These are phyloP conservation scores for Pachysolen tannophilus DNA, from an alignment of 805 yeast genomes.

Conservation along the genomic window DNA sequence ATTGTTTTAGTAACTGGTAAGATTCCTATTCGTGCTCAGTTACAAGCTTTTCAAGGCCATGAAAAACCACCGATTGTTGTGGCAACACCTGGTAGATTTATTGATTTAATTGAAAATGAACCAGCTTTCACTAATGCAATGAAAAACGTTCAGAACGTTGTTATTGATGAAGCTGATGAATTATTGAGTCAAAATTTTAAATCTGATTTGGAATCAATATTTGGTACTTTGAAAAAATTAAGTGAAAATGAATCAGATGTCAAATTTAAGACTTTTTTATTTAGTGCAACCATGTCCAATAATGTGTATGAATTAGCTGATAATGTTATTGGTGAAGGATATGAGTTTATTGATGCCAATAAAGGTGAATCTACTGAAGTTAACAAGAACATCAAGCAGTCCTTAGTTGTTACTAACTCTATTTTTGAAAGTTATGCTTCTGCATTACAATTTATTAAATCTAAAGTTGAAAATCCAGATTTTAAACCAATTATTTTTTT, in stretches of 20 bases:
- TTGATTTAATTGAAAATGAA: conserved; percentile 47
- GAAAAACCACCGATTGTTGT: conserved; percentile 56
- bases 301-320: conserved; percentile 61
- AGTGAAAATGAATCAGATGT: conserved; percentile 21
- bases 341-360: conserved; percentile 62
- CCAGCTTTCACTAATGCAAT: conserved; percentile 38
- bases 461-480: conserved; percentile 23
- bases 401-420: conserved; percentile 43
- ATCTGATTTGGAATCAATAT: conserved; percentile 52
- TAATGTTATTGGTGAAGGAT: conserved; percentile 42
- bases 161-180: conserved; percentile 90
- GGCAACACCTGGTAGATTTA: conserved; percentile 68
- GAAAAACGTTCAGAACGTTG: conserved; percentile 48
- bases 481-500: conserved; percentile 80
- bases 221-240: conserved; percentile 31
- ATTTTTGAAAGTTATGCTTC: conserved; percentile 54
- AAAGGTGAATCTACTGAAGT: conserved; percentile 55
- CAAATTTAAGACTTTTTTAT: conserved; percentile 59
- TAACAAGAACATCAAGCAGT: conserved; percentile 72
- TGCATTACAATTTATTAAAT: conserved; percentile 41
- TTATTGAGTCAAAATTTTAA: conserved; percentile 76
- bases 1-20: conserved; percentile 67
- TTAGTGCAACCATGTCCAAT: conserved; percentile 81
- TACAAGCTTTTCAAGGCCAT: conserved; percentile 18
- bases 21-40: conserved; percentile 31